Conservation (phyloP, 352 stramenopile genomes). For the Phytopythium delawarense region DNA sequence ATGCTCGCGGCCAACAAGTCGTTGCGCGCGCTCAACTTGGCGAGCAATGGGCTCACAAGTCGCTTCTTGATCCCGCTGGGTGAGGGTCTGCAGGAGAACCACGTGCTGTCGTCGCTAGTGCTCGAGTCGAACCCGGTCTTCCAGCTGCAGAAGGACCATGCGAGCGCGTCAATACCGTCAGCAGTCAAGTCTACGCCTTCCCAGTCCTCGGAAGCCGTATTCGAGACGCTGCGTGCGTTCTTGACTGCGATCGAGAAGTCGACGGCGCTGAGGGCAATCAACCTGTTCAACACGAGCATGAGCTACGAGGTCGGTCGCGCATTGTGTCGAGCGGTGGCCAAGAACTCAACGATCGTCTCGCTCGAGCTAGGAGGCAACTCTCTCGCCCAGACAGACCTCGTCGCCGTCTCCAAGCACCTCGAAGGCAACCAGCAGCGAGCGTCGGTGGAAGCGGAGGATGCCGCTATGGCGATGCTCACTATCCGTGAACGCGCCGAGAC, state of each 20-base stretch:
- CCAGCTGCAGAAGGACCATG: slow-evolving; percentile 20
- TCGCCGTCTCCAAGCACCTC: slow-evolving; percentile 31
- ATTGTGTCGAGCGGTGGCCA: slow-evolving; percentile 36
- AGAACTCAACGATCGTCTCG: slow-evolving; percentile 44
- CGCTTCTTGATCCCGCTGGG: slow-evolving; percentile 30
- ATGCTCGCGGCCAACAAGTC: slow-evolving; percentile 57
- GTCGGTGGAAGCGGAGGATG: slow-evolving; percentile 23
- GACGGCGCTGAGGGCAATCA: slow-evolving; percentile 42
- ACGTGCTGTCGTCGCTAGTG: slow-evolving; percentile 44
- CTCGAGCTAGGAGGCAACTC: slow-evolving; percentile 49
- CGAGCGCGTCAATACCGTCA: background rate
- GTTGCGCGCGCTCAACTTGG: slow-evolving; percentile 47
- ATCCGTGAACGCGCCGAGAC: slow-evolving; percentile 27
- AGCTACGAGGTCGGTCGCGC: slow-evolving; percentile 39
- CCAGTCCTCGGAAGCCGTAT: background rate
- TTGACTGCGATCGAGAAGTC: slow-evolving; percentile 29
- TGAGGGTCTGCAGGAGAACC: slow-evolving; percentile 33
- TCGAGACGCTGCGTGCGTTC: slow-evolving; percentile 34
- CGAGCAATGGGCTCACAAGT: slow-evolving; percentile 50
- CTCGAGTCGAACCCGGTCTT: slow-evolving; percentile 60
- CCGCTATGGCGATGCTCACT: slow-evolving; percentile 13
- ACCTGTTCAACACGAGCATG: slow-evolving; percentile 61
- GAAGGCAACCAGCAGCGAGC: slow-evolving; percentile 39
- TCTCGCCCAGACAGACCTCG: slow-evolving; percentile 42
- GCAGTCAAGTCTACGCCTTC: background rate